phyloP scores from a whole-genome alignment of 2,329 filamentous ascomycete species.

The Tolypocladium endophyticum region DNA sequence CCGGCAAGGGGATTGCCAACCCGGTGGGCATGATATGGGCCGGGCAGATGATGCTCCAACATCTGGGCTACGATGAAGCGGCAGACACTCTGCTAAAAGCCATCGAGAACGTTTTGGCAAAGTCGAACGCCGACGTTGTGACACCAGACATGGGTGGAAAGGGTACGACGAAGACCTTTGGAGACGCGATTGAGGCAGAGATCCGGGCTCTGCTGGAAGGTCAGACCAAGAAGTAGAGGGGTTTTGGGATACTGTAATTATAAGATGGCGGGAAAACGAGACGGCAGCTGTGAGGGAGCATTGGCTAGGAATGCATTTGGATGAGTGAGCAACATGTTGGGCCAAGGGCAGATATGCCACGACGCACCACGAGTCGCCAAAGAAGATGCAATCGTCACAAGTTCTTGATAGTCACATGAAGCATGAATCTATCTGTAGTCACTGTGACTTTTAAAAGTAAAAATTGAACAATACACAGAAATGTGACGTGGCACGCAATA shows the following conservation, averaged over 20 bases:
- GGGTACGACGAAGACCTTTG: background rate
- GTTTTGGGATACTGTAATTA: background rate
- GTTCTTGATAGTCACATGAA: no score
- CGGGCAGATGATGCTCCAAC: background rate
- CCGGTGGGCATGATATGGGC: background rate
- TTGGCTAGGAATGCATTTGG: no score
- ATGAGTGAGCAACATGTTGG: no score
- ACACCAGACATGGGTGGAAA: background rate
- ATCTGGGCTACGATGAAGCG: background rate
- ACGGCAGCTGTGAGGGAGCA: no score
- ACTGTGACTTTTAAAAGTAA: no score
- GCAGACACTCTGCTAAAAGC: background rate
- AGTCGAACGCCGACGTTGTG: background rate
- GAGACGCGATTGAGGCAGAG: background rate
- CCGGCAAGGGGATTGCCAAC: background rate
- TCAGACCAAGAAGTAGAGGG: background rate
- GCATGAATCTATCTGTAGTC: no score
- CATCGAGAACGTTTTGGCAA: background rate
- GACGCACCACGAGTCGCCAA: no score
- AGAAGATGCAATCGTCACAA: no score
- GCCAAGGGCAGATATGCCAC: no score
- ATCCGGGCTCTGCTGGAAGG: background rate
- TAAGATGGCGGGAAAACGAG: no score
- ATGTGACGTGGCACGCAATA: no score
- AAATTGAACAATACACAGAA: no score